phyloP scores from a whole-genome alignment of 202 grass and related monocot genomes.

The Brachypodium distachyon region DNA sequence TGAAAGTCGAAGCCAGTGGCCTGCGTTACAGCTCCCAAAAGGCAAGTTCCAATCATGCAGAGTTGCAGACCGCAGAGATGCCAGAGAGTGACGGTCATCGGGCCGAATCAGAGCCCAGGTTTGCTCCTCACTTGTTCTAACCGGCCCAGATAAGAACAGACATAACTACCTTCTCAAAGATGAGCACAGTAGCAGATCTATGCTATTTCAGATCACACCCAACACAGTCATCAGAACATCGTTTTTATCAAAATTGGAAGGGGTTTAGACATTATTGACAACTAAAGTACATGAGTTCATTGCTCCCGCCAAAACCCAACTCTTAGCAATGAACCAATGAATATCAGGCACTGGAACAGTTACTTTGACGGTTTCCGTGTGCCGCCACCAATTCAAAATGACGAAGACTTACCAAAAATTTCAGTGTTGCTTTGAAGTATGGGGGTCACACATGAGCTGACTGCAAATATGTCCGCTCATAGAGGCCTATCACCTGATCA shows the following conservation, averaged over 20 bases:
- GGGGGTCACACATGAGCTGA: constrained; percentile 31
- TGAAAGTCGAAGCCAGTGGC: neutral
- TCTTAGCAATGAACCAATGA: constrained; percentile 25
- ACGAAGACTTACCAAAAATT: constrained; percentile 1
- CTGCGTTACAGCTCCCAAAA: neutral
- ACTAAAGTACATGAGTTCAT: constrained; percentile 13
- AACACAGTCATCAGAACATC: neutral
- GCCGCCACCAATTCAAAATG: constrained; percentile 1
- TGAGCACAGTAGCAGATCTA: neutral
- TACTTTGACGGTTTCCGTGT: neutral
- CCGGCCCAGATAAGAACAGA: neutral
- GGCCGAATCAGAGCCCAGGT: neutral
- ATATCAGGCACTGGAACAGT: constrained; percentile 10
- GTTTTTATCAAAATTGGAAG: neutral
- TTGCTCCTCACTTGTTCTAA: neutral
- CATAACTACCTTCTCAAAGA: neutral
- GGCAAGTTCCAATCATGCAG: neutral
- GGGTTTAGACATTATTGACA: constrained; percentile 2
- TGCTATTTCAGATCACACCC: neutral
- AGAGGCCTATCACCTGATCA: constrained; percentile 86
- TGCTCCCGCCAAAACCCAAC: constrained; percentile 5
- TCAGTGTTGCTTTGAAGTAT: neutral
- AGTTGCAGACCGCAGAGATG: too few species aligned
- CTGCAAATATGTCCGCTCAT: constrained; percentile 60
- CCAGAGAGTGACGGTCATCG: neutral